These are phyloP conservation scores for Nannizziopsis arthrosporioides DNA, from an alignment of 2,329 filamentous ascomycete species.

Conservation along the genomic window DNA sequence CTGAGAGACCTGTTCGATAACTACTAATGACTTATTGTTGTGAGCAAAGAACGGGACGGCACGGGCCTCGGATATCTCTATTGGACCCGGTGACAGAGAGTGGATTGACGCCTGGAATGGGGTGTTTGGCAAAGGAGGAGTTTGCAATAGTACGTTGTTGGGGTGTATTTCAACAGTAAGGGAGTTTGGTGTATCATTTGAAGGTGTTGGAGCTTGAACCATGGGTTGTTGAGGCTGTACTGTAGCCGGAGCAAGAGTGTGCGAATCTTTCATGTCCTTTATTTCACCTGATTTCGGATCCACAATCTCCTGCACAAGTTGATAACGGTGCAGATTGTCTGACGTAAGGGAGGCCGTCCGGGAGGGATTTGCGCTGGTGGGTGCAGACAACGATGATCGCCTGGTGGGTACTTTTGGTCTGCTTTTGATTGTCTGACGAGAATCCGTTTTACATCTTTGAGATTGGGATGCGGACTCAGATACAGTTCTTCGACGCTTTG, in stretches of 20 bases:
- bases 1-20: slow-evolving; percentile 45
- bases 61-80: slow-evolving; percentile 51
- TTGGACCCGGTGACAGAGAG: slow-evolving; percentile 40
- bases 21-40: slow-evolving; percentile 51
- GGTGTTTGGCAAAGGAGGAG: slow-evolving; percentile 8
- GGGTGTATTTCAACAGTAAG: neutral
- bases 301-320: neutral
- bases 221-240: neutral
- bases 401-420: slow-evolving; percentile 30
- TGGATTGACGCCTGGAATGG: slow-evolving; percentile 35
- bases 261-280: neutral
- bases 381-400: slow-evolving; percentile 37
- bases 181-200: neutral
- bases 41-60: slow-evolving; percentile 51
- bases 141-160: slow-evolving; percentile 2
- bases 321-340: slow-evolving; percentile 23
- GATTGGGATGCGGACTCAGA: slow-evolving; percentile 29
- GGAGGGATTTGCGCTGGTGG: slow-evolving; percentile 36
- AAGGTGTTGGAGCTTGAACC: neutral
- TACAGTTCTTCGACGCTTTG: slow-evolving; percentile 27
- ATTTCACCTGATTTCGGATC: neutral
- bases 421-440: slow-evolving; percentile 9
- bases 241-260: neutral
- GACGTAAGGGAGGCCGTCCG: slow-evolving; percentile 36
- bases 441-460: slow-evolving; percentile 17